A percentile compares a stretch with the other conserved stretches of the same genome.
phyloP scores from a whole-genome alignment of 148 eudicot genomes.

The Cornus controversa region DNA sequence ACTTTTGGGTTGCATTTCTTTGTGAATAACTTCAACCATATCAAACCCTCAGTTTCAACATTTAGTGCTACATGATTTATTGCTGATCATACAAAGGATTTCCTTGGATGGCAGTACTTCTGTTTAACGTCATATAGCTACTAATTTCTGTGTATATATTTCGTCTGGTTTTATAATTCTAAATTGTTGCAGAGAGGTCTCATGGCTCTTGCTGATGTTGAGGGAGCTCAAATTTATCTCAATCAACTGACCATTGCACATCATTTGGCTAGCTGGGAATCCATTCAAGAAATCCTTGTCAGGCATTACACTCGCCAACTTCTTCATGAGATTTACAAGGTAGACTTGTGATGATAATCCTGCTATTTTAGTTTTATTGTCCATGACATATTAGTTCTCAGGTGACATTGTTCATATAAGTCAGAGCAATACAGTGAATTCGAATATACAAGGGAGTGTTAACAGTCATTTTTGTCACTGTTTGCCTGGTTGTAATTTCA shows the following conservation, averaged over 20 bases:
- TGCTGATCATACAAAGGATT: not conserved
- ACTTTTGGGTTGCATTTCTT: not conserved
- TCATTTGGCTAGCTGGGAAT: conserved; percentile 96
- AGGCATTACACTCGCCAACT: conserved; percentile 83
- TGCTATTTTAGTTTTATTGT: not conserved
- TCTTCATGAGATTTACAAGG: conserved; percentile 98
- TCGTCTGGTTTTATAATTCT: not conserved
- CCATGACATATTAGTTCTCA: not conserved
- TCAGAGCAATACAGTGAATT: not conserved
- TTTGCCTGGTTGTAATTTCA: not conserved
- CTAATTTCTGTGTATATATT: not conserved
- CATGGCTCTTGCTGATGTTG: conserved; percentile 94
- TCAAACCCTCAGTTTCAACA: not conserved
- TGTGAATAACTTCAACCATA: not conserved
- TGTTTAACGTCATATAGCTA: not conserved
- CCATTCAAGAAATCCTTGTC: conserved; percentile 71
- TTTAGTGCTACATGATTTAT: not conserved
- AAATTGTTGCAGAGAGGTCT: conserved; percentile 68
- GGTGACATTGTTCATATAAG: not conserved
- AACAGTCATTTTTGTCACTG: not conserved
- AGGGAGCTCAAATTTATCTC: conserved; percentile 86
- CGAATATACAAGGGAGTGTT: not conserved
- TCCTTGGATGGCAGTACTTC: not conserved
- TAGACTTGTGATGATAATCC: conserved; percentile 12
- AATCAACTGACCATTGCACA: conserved; percentile 62